Base-by-base conservation (phyloP, 495 filamentous ascomycete genomes). In the Penicillium cosmopolitanum region DNA sequence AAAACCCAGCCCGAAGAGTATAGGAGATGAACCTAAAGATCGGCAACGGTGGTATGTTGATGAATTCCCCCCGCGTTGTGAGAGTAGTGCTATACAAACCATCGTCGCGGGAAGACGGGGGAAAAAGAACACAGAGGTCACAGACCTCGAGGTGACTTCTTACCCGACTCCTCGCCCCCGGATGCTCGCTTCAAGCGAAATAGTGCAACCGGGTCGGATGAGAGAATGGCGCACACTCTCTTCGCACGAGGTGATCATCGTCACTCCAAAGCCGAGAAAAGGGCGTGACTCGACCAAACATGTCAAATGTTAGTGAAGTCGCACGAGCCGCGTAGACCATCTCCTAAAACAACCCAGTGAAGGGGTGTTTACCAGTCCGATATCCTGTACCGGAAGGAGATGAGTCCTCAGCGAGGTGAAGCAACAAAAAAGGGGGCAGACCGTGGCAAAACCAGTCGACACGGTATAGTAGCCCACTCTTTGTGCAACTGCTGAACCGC, bases 1-100 rank as follows among this genome's bases (percentile, higher is more conserved):
- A 61, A 65, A 66, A 57, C 55, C 71, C 77, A 78, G 76, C 74
- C 77, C 66, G 70, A 68, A 76, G 71, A 60, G 67, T 54, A 13
- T 81, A 81, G 80, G 79, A 73, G 75, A 78, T 81, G 78, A 78
- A 53, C 80, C 80, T 80, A 79, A 64, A 60, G 43, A 58, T 57
- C 62, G 58, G 43, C 60, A 56, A 60, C 51, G 58, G 12, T 51
- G 31, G 8, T 53, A 35, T 57, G 15, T 21, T 18, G n/a, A 33
- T 54, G 47, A 57, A 42, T 36, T 58, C 40, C 18, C 18, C 43
- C 12, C 5, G 16, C 43, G 16, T 12, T 40, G 13, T 6, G 46
- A 23, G 9, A 28, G 46, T 7, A 7, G 46, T 48, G 21, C 46
- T n/a, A 28, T 48, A 8, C 46, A 15, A 28, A 18, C 42, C 46